phyloP scores from a whole-genome alignment of 768 basidiomycete species.

The Cystobasidium onofrii region DNA sequence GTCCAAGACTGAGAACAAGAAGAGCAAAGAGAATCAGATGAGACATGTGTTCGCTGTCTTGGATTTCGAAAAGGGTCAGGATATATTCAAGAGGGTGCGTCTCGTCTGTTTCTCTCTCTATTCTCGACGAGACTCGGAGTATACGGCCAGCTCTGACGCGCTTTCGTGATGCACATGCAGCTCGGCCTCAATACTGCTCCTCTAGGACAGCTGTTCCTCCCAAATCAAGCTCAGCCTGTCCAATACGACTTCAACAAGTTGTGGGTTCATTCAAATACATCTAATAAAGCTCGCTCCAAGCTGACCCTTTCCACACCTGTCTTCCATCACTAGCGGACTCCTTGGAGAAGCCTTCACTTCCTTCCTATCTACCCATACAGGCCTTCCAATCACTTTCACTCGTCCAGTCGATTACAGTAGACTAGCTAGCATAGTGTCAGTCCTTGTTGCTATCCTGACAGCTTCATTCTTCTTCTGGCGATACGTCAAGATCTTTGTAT shows the following conservation, averaged over 20 bases:
- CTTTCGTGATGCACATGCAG: neutral
- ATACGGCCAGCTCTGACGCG: neutral
- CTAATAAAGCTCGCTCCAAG: neutral
- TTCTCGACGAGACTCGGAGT: slow-evolving; percentile 42
- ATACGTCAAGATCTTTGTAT: slow-evolving; percentile 57
- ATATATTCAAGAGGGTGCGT: slow-evolving; percentile 69
- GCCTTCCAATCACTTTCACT: slow-evolving; percentile 56
- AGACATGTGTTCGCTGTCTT: slow-evolving; percentile 84
- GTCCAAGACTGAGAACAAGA: slow-evolving; percentile 57
- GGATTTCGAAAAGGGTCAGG: slow-evolving; percentile 71
- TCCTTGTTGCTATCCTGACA: slow-evolving; percentile 52
- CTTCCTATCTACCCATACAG: slow-evolving; percentile 65
- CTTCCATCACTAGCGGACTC: slow-evolving; percentile 87
- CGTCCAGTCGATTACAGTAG: slow-evolving; percentile 59
- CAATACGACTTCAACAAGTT: slow-evolving; percentile 36
- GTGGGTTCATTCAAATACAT: no score
- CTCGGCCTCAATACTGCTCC: slow-evolving; percentile 33
- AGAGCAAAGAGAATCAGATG: slow-evolving; percentile 47
- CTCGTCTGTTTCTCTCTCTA: slow-evolving; percentile 64
- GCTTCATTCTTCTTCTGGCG: slow-evolving; percentile 50
- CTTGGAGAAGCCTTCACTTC: slow-evolving; percentile 67
- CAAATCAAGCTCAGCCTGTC: neutral
- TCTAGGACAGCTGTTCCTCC: slow-evolving; percentile 25
- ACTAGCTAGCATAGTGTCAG: slow-evolving; percentile 51
- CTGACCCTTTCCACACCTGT: no score